A percentile compares a stretch with the other conserved stretches of the same genome.
These are phyloP conservation scores for Cryphonectria parasitica DNA, from an alignment of 2,329 filamentous ascomycete genomes.

Conservation along the genomic window DNA sequence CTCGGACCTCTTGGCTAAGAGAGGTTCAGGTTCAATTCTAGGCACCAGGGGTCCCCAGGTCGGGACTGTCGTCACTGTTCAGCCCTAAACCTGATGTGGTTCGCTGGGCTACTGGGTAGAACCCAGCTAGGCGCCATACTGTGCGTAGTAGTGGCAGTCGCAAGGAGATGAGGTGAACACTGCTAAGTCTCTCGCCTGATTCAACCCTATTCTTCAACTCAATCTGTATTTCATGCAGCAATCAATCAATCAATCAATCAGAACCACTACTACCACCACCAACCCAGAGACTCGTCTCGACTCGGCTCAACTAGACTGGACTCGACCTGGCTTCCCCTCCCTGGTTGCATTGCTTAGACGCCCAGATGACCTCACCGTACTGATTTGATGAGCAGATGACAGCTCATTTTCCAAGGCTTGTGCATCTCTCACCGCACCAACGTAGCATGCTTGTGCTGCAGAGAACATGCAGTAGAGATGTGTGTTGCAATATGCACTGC, in stretches of 20 bases:
- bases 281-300: background rate
- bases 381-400: background rate
- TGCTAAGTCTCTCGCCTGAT: background rate
- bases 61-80: constrained; percentile 10
- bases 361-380: background rate
- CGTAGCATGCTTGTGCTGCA: background rate
- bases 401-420: background rate
- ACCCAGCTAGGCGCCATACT: background rate
- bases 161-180: background rate
- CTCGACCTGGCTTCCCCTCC: background rate
- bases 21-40: background rate
- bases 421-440: constrained; percentile 4
- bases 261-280: background rate
- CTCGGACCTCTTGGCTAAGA: background rate
- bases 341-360: background rate
- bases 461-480: background rate
- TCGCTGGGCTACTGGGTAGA: background rate
- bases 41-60: background rate
- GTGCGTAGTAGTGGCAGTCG: background rate
- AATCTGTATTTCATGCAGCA: background rate
- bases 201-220: background rate
- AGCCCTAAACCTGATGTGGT: background rate
- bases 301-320: background rate
- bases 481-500: background rate
- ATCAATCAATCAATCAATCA: background rate